These are phyloP conservation scores for Prunus campanulata DNA, from an alignment of 306 rosid species.

Conservation along the genomic window DNA sequence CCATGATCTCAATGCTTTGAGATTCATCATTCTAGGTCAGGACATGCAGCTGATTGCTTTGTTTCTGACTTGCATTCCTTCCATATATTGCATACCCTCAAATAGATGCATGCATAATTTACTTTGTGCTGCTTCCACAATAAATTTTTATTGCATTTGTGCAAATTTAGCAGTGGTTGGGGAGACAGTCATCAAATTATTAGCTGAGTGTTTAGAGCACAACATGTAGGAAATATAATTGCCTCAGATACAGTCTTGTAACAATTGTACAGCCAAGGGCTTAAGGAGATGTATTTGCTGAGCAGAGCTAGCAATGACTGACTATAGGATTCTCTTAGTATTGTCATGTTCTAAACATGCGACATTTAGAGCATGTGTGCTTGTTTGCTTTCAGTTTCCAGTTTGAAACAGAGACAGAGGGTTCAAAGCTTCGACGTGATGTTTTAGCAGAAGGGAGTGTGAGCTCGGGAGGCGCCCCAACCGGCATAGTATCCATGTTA, in stretches of 20 bases:
- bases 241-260: not conserved
- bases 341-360: constrained; percentile 5
- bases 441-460: constrained; percentile 80
- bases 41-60: not conserved
- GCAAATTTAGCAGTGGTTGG: not conserved
- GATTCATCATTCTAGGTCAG: not conserved
- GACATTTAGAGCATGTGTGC: constrained; percentile 18
- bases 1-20: not conserved
- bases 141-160: not conserved
- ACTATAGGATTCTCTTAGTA: not conserved
- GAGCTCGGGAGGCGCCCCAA: constrained; percentile 67
- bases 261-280: not conserved
- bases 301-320: not conserved
- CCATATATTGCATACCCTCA: not conserved
- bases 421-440: constrained; percentile 71
- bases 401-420: constrained; percentile 89
- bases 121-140: not conserved
- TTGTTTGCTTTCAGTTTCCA: constrained; percentile 71
- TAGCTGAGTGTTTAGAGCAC: not conserved
- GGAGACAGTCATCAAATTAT: not conserved
- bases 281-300: not conserved
- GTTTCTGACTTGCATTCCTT: not conserved
- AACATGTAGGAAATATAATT: not conserved
- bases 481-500: constrained; percentile 63
- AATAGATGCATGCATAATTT: not conserved